Conservation (phyloP, 495 filamentous ascomycete genomes). For the Tetracladium setigerum region DNA sequence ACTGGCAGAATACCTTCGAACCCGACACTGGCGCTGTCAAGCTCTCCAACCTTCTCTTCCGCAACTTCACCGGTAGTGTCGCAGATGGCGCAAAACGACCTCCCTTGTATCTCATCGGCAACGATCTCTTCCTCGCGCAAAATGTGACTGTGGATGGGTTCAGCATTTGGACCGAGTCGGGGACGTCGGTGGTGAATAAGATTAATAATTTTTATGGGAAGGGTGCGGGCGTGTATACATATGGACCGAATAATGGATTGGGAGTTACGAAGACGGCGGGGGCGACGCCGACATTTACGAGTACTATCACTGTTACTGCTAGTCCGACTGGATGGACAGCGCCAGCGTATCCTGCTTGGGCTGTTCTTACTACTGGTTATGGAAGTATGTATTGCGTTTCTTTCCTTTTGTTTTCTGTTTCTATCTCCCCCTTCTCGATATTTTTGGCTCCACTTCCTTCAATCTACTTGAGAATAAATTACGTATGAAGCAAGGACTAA, state of each 20-base stretch:
- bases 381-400: constrained; percentile 6
- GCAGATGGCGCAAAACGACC: constrained; percentile 39
- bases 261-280: not conserved
- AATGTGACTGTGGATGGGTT: constrained; percentile 45
- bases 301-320: constrained; percentile 9
- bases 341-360: constrained; percentile 16
- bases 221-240: constrained; percentile 18
- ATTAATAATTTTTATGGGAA: constrained; percentile 44
- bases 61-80: constrained; percentile 48
- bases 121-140: constrained; percentile 38
- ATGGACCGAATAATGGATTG: not conserved
- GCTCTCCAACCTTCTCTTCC: constrained; percentile 40
- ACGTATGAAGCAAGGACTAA: no score
- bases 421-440: no score
- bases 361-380: constrained; percentile 12
- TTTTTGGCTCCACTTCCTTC: no score
- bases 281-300: constrained; percentile 8
- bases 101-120: constrained; percentile 41
- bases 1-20: constrained; percentile 36
- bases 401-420: no score
- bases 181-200: constrained; percentile 33
- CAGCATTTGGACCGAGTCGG: constrained; percentile 49
- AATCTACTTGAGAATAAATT: no score
- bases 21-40: constrained; percentile 39
- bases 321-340: constrained; percentile 7